Percentiles rank a stretch among this genome's conserved stretches.
Conservation (phyloP, 352 stramenopile species). For the Phytopythium chamaehyphon region DNA sequence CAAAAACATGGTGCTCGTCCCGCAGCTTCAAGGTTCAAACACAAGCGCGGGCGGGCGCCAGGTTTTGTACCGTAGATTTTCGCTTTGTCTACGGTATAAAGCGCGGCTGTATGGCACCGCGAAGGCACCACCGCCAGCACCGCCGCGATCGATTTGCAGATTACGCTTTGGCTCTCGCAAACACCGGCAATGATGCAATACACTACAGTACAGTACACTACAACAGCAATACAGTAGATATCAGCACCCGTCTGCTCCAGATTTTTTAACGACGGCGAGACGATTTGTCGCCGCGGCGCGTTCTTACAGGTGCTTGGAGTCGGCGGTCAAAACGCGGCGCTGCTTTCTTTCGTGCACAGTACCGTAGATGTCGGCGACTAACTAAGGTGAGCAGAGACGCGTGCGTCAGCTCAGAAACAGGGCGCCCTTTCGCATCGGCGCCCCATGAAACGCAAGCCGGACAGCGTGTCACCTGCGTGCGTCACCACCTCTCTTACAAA, state of each 20-base stretch:
- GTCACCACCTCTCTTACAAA: slow-evolving; percentile 1
- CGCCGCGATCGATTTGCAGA: too few relatives aligned
- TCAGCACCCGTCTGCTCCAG: too few relatives aligned
- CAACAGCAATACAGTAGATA: too few relatives aligned
- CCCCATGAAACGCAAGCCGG: not conserved
- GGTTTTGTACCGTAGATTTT: not conserved
- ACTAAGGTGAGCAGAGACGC: too few relatives aligned
- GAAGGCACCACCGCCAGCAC: too few relatives aligned
- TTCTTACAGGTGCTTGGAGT: slow-evolving; percentile 4
- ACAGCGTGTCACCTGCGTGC: not conserved
- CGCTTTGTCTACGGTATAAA: not conserved
- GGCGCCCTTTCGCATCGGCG: not conserved
- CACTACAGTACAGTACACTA: slow-evolving; percentile 1
- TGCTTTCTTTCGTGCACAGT: not conserved
- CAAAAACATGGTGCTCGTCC: not conserved
- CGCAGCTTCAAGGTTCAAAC: slow-evolving; percentile 5
- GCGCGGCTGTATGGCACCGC: not conserved
- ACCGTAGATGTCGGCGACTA: not conserved
- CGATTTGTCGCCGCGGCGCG: not conserved
- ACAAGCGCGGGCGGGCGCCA: not conserved
- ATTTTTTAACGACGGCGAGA: not conserved
- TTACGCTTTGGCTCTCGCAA: not conserved
- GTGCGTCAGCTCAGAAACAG: not conserved
- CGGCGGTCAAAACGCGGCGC: not conserved
- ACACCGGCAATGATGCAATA: not conserved